Base-by-base conservation (phyloP, 257 asterid genomes). In the Verbena officinalis region DNA sequence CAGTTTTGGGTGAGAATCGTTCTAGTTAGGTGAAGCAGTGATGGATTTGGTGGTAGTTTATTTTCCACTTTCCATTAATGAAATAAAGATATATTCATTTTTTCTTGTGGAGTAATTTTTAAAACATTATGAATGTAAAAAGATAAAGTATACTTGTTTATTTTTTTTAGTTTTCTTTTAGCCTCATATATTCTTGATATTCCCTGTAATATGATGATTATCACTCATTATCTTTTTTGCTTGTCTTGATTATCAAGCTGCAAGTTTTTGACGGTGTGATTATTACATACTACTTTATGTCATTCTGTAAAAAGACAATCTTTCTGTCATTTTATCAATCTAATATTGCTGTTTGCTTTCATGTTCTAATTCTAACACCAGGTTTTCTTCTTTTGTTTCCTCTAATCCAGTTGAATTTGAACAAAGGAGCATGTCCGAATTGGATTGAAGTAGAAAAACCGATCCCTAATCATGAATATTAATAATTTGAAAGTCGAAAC, bases 401-500 rank as follows among this genome's bases (percentile, higher is more conserved):
- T 54, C 40, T 54, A 33, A 53, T 65, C 59, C 74, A 73, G 86
- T 57, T 71, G 74, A 77, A 66, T 66, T 45, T 2, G 59, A n/a
- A n/a, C n/a, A n/a, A n/a, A n/a, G n/a, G n/a, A n/a, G n/a, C n/a
- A n/a, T n/a, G n/a, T n/a, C n/a, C n/a, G n/a, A n/a, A n/a, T n/a
- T n/a, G n/a, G 61, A 33, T 44, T 17, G 52, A 36, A 53, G 43
- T 21, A 55, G 48, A 56, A 27, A 55, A n/a, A n/a, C n/a, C n/a
- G 48, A 53, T 30, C 57, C 23, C 55, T 43, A 70, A 67, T 51
- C 76, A 77, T 80, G 91, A 77, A 65, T 52, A 48, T 57, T 62
- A 76, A 81, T 68, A 55, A 62, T 65, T 70, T 78, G 73, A 76
- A 77, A 13, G 73, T 75, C 57, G 83, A 86, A 75, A 78, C 83